phyloP scores from a whole-genome alignment of 768 basidiomycete genomes.

The Grammothele lineata region DNA sequence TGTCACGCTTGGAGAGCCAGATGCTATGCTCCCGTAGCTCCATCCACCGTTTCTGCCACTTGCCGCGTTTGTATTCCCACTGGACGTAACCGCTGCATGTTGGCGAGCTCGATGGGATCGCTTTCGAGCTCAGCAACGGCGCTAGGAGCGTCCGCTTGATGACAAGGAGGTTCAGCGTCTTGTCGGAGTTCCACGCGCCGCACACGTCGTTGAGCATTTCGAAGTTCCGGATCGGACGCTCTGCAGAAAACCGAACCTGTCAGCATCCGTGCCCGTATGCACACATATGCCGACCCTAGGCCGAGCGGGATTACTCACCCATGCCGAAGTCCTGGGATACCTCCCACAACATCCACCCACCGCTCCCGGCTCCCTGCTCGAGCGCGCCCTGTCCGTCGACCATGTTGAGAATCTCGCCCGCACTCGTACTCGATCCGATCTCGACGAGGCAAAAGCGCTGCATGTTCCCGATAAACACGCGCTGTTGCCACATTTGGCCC shows the following conservation, averaged over 20 bases:
- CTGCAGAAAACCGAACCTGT: conserved; percentile 38
- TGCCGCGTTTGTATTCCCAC: conserved; percentile 86
- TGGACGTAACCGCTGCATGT: conserved; percentile 66
- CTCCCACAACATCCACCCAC: conserved; percentile 88
- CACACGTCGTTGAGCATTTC: conserved; percentile 79
- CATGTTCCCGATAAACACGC: conserved; percentile 74
- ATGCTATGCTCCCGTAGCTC: conserved; percentile 81
- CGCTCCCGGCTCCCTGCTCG: conserved; percentile 47
- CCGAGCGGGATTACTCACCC: conserved; percentile 52
- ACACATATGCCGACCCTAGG: conserved; percentile 6
- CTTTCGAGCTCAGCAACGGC: conserved; percentile 46
- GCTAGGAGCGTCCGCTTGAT: conserved; percentile 72
- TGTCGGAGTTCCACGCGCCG: conserved; percentile 85
- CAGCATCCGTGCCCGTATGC: too few relatives aligned
- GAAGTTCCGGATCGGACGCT: conserved; percentile 86
- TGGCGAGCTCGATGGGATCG: conserved; percentile 43
- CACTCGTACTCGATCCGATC: conserved; percentile 60
- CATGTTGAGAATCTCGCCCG: conserved; percentile 66
- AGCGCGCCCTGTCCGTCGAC: conserved; percentile 66
- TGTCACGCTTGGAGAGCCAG: conserved; percentile 87
- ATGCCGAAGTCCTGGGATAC: conserved; percentile 88
- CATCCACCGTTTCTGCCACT: conserved; percentile 94
- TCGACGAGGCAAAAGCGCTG: conserved; percentile 75
- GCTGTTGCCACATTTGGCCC: conserved; percentile 47
- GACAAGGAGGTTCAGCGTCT: conserved; percentile 74